Evolutionary conservation across 371 early-diverging fungal genomes (phyloP).

Genomic region (Mortierella sp.): DNA sequence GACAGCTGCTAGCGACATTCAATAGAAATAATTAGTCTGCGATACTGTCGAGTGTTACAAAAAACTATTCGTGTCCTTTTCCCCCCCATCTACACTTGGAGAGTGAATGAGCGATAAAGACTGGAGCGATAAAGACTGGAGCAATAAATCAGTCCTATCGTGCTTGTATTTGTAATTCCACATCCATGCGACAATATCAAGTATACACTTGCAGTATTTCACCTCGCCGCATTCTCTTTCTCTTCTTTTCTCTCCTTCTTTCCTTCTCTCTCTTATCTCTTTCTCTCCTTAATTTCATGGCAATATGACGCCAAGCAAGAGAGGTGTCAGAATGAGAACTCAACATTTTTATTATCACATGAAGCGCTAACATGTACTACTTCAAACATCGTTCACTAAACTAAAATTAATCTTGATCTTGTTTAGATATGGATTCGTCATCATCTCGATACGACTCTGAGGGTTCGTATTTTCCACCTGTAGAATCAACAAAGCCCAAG

Average conservation of each 20-base stretch:
- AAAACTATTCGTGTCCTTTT: too few relatives aligned
- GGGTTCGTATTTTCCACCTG: constrained; percentile 45
- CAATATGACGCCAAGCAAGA: too few relatives aligned
- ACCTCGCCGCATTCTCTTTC: background rate
- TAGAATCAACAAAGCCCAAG: constrained; percentile 45
- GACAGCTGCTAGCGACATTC: too few relatives aligned
- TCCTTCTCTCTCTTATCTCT: background rate
- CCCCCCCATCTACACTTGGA: too few relatives aligned
- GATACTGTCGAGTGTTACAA: too few relatives aligned
- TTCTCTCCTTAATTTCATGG: too few relatives aligned
- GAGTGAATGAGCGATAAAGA: too few relatives aligned
- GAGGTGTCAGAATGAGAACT: constrained; percentile 3
- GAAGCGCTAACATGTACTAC: background rate
- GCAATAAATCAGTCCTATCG: too few relatives aligned
- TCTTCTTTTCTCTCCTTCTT: too few relatives aligned
- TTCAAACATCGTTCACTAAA: background rate
- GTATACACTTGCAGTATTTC: background rate
- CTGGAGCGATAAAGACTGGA: too few relatives aligned
- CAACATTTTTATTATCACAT: background rate
- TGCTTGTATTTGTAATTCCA: too few relatives aligned
- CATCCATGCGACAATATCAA: background rate
- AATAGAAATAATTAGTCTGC: too few relatives aligned
- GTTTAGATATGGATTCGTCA: constrained; percentile 37
- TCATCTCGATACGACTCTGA: constrained; percentile 39
- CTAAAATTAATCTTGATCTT: background rate